Evolutionary conservation across 2,329 filamentous ascomycete species (phyloP).

Genomic region (Ophiognomonia clavigignenti-juglandacearum): DNA sequence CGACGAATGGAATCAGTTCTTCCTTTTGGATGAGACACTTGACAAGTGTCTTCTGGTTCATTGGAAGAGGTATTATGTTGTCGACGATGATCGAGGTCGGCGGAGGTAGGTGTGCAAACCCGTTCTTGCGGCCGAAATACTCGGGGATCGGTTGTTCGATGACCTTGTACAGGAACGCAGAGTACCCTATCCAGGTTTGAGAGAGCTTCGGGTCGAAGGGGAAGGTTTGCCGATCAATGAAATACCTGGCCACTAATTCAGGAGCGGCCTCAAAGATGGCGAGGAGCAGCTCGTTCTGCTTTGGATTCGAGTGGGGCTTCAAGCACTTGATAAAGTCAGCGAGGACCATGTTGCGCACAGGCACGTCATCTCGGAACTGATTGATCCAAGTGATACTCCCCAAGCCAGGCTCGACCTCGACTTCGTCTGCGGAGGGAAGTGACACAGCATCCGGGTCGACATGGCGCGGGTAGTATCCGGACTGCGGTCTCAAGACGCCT

Average conservation of each 20-base stretch:
- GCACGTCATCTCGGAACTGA: constrained; percentile 59
- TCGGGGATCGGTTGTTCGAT: constrained; percentile 70
- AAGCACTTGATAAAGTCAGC: constrained; percentile 75
- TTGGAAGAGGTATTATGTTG: constrained; percentile 76
- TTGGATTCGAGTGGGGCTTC: constrained; percentile 74
- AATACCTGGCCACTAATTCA: constrained; percentile 85
- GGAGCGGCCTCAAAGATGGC: constrained; percentile 77
- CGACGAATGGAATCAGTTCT: constrained; percentile 78
- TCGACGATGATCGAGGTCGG: constrained; percentile 76
- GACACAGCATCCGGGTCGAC: constrained; percentile 52
- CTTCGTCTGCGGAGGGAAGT: constrained; percentile 30
- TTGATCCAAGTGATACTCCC: constrained; percentile 68
- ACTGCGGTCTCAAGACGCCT: constrained; percentile 71
- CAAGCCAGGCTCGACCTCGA: constrained; percentile 56
- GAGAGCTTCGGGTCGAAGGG: constrained; percentile 88
- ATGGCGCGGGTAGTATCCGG: constrained; percentile 78
- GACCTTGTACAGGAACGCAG: constrained; percentile 78
- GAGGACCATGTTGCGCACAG: constrained; percentile 74
- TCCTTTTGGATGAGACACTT: constrained; percentile 75
- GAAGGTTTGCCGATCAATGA: constrained; percentile 73
- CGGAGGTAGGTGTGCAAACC: constrained; percentile 65
- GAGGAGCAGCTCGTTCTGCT: constrained; percentile 77
- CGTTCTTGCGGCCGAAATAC: constrained; percentile 63
- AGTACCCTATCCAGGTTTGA: constrained; percentile 92
- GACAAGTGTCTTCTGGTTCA: constrained; percentile 74